Percentiles rank a stretch among this genome's conserved stretches.
phyloP scores from a whole-genome alignment of 371 early-diverging fungal genomes.

The Parasitella parasitica region DNA sequence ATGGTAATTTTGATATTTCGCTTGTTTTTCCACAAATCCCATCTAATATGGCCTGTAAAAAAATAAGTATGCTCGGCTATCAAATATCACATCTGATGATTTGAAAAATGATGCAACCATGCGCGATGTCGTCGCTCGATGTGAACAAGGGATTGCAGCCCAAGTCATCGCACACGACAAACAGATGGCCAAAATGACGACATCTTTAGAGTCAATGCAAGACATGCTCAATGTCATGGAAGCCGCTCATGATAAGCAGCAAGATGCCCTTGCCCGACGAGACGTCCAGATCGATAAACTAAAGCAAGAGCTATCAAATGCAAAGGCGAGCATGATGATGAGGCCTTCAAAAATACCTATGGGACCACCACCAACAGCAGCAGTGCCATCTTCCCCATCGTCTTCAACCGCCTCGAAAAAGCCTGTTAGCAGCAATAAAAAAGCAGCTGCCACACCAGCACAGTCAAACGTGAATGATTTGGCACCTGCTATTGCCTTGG shows the following conservation, averaged over 20 bases:
- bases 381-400: neutral
- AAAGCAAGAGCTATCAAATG: neutral
- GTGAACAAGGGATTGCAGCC: slow-evolving; percentile 31
- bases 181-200: slow-evolving; percentile 8
- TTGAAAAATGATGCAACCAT: slow-evolving; percentile 22
- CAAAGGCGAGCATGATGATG: neutral
- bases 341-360: neutral
- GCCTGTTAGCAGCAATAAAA: neutral
- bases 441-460: neutral
- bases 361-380: no score
- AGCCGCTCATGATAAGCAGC: neutral
- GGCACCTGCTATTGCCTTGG: neutral
- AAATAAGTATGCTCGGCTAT: slow-evolving; percentile 3
- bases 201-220: neutral
- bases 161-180: slow-evolving; percentile 17
- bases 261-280: slow-evolving; percentile 7
- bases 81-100: slow-evolving; percentile 6
- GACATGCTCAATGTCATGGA: slow-evolving; percentile 10
- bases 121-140: slow-evolving; percentile 35
- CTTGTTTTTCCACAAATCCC: no score
- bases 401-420: neutral
- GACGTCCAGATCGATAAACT: slow-evolving; percentile 22
- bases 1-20: no score
- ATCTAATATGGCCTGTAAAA: no score
- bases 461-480: neutral